Conservation (phyloP, 257 asterid genomes). For the Ehretia macrophylla region DNA sequence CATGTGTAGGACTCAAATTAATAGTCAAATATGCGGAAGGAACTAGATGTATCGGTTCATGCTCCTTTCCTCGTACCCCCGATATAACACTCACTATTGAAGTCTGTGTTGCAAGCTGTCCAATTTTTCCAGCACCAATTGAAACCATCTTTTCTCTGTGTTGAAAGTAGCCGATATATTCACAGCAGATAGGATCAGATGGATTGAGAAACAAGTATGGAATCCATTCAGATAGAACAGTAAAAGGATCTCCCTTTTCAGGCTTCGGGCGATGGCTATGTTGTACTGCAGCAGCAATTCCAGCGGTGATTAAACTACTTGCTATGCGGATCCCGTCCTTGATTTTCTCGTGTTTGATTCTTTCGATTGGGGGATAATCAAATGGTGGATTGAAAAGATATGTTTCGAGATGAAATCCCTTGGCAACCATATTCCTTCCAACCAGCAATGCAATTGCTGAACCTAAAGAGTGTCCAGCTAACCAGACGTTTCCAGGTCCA, state of each 20-base stretch:
- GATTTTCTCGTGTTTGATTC: not conserved
- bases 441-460: slow-evolving; percentile 4
- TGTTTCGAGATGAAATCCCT: not conserved
- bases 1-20: not conserved
- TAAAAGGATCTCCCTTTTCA: not conserved
- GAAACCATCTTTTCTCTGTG: not conserved
- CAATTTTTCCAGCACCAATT: no score
- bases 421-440: slow-evolving; percentile 1
- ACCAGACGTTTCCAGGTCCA: slow-evolving; percentile 9
- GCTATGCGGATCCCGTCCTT: slow-evolving; percentile 3
- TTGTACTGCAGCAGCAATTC: not conserved
- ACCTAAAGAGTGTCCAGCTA: slow-evolving; percentile 16
- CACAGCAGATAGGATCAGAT: slow-evolving; percentile 5
- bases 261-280: no score
- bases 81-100: no score
- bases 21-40: slow-evolving; percentile 8
- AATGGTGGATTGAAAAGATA: slow-evolving; percentile 14
- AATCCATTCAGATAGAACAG: slow-evolving; percentile 1
- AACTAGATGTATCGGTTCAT: slow-evolving; percentile 1
- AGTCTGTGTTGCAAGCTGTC: no score
- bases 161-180: slow-evolving; percentile 3
- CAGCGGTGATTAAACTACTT: not conserved
- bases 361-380: not conserved
- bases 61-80: no score
- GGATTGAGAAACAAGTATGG: slow-evolving; percentile 4